Evolutionary conservation across 2,329 filamentous ascomycete species (phyloP).

Genomic region (Fusarium austroafricanum): DNA sequence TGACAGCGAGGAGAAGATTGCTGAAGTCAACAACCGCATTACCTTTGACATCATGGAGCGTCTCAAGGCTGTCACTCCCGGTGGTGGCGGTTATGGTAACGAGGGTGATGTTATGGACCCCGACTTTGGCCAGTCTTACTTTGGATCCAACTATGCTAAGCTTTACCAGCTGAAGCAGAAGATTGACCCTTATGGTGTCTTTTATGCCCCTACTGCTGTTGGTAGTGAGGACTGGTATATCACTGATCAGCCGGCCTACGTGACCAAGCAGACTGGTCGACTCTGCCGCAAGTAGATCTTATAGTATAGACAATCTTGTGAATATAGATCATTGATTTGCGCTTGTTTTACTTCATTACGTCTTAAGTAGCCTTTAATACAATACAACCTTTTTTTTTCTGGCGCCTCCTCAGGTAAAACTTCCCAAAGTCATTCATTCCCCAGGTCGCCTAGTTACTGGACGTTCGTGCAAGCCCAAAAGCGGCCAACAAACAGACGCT

Average conservation of each 20-base stretch:
- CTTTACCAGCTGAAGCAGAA: conserved; percentile 52
- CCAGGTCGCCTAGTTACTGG: too few relatives aligned
- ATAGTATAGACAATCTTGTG: background rate
- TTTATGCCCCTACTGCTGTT: conserved; percentile 53
- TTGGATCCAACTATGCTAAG: conserved; percentile 51
- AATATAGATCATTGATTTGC: background rate
- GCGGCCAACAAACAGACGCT: too few relatives aligned
- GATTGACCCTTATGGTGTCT: conserved; percentile 51
- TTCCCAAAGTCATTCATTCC: too few relatives aligned
- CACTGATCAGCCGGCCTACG: conserved; percentile 22
- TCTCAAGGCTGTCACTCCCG: conserved; percentile 41
- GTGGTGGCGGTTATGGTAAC: conserved; percentile 45
- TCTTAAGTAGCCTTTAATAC: too few relatives aligned
- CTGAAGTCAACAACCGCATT: conserved; percentile 46
- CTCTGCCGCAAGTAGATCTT: conserved; percentile 27
- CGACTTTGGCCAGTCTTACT: conserved; percentile 52
- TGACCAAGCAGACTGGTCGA: conserved; percentile 34
- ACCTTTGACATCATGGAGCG: conserved; percentile 34
- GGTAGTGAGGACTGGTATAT: conserved; percentile 53
- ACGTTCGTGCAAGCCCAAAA: too few relatives aligned
- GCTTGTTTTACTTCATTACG: too few relatives aligned
- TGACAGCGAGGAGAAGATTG: conserved; percentile 14
- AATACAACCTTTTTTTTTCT: too few relatives aligned
- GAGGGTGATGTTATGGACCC: conserved; percentile 54
- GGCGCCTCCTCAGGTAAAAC: too few relatives aligned